Evolutionary conservation across 148 eudicot genomes (phyloP).

Genomic region (Chenopodium quinoa): DNA sequence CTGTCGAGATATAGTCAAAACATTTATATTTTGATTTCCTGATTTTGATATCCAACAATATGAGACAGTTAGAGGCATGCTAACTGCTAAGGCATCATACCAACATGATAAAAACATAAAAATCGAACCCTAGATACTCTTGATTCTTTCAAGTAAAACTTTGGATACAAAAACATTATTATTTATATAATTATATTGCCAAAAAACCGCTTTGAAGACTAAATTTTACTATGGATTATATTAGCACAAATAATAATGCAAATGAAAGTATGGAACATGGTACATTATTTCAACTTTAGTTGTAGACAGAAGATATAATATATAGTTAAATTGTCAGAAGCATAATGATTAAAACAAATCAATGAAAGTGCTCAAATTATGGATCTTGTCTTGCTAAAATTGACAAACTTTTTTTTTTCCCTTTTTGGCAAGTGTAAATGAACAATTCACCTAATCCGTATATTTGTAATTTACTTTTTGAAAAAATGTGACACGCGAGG

Average conservation of each 20-base stretch:
- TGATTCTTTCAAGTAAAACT: not conserved
- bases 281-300: not conserved
- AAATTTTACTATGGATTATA: not conserved
- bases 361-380: constrained; percentile 8
- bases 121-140: not conserved
- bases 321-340: not conserved
- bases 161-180: not conserved
- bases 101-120: not conserved
- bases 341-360: constrained; percentile 6
- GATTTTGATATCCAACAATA: not conserved
- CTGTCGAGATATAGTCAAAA: too few species aligned
- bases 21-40: too few species aligned
- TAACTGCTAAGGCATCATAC: too few species aligned
- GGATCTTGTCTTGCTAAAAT: constrained; percentile 11
- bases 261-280: not conserved
- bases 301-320: not conserved
- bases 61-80: not conserved
- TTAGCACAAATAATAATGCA: not conserved
- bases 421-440: not conserved
- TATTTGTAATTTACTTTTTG: not conserved
- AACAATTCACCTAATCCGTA: constrained; percentile 1
- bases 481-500: not conserved
- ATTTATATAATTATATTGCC: not conserved
- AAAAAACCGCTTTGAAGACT: not conserved
- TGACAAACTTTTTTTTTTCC: not conserved